Conservation (phyloP, 768 basidiomycete genomes). For the Rhizopogon vesiculosus region DNA sequence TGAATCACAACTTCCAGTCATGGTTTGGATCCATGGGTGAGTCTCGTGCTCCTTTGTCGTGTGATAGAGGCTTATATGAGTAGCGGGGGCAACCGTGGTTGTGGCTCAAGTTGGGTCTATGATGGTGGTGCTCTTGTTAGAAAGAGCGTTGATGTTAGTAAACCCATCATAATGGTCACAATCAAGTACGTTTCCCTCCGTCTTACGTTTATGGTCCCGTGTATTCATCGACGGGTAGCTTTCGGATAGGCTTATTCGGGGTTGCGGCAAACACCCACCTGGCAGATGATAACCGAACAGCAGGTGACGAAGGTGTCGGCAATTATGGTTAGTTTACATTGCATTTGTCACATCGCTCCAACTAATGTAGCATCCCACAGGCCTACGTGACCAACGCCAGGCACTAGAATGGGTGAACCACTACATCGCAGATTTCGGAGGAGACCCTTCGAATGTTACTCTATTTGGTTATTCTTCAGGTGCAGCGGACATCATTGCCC, state of each 20-base stretch:
- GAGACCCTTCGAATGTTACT: slow-evolving; percentile 49
- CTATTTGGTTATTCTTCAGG: slow-evolving; percentile 38
- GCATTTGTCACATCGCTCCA: slow-evolving; percentile 3
- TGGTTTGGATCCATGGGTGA: slow-evolving; percentile 87
- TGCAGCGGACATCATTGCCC: slow-evolving; percentile 53
- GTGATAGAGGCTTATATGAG: slow-evolving; percentile 13
- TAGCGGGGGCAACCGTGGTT: slow-evolving; percentile 70
- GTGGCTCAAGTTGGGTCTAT: slow-evolving; percentile 73
- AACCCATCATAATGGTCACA: slow-evolving; percentile 67
- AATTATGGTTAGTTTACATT: slow-evolving; percentile 57
- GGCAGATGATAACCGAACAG: slow-evolving; percentile 59
- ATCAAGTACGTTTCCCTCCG: slow-evolving; percentile 56
- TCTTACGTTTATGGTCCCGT: not conserved
- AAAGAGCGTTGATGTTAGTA: slow-evolving; percentile 55
- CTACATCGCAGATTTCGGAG: slow-evolving; percentile 61
- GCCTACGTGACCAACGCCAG: slow-evolving; percentile 58
- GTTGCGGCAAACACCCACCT: slow-evolving; percentile 66
- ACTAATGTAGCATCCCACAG: slow-evolving; percentile 24
- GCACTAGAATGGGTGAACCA: slow-evolving; percentile 62
- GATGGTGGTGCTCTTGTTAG: slow-evolving; percentile 71
- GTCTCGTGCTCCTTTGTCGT: slow-evolving; percentile 18
- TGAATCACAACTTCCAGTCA: slow-evolving; percentile 61
- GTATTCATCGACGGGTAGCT: slow-evolving; percentile 36
- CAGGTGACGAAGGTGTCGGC: slow-evolving; percentile 67
- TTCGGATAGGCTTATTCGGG: slow-evolving; percentile 72